Conservation (phyloP, 306 rosid genomes). For the Pueraria montana region DNA sequence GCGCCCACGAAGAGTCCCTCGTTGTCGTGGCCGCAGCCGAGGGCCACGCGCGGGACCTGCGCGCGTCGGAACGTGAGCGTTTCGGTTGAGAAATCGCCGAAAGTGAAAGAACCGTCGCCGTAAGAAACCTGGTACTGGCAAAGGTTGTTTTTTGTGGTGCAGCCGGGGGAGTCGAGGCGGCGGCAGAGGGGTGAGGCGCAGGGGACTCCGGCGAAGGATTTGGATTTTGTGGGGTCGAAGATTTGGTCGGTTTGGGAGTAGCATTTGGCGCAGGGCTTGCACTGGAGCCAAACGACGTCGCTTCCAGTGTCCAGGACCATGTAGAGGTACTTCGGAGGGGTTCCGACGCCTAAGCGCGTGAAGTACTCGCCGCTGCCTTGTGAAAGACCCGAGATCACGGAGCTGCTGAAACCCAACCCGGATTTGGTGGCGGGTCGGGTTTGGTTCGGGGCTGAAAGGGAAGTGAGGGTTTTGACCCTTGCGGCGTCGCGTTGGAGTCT, state of each 20-base stretch:
- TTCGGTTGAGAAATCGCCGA: constrained; percentile 82
- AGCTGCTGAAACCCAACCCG: constrained; percentile 69
- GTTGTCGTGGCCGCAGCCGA: constrained; percentile 93
- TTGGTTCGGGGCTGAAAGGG: constrained; percentile 39
- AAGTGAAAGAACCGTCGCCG: constrained; percentile 86
- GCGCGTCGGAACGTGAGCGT: constrained; percentile 84
- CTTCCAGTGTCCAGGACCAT: constrained; percentile 95
- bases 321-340: constrained; percentile 77
- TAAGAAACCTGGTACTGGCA: constrained; percentile 90
- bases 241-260: constrained; percentile 84
- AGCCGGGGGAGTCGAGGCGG: constrained; percentile 70
- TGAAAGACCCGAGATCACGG: constrained; percentile 79
- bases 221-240: constrained; percentile 75
- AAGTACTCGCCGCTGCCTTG: constrained; percentile 96
- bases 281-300: constrained; percentile 93
- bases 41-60: constrained; percentile 68
- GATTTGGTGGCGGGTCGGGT: not conserved
- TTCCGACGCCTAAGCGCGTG: constrained; percentile 92
- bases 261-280: constrained; percentile 84
- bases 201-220: constrained; percentile 61
- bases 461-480: constrained; percentile 60
- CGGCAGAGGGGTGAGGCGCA: constrained; percentile 80
- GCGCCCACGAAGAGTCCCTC: constrained; percentile 93
- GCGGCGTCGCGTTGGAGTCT: constrained; percentile 75
- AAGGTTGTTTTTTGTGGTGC: constrained; percentile 55